Conservation (phyloP, 257 asterid genomes). For the Gentiana straminea region DNA sequence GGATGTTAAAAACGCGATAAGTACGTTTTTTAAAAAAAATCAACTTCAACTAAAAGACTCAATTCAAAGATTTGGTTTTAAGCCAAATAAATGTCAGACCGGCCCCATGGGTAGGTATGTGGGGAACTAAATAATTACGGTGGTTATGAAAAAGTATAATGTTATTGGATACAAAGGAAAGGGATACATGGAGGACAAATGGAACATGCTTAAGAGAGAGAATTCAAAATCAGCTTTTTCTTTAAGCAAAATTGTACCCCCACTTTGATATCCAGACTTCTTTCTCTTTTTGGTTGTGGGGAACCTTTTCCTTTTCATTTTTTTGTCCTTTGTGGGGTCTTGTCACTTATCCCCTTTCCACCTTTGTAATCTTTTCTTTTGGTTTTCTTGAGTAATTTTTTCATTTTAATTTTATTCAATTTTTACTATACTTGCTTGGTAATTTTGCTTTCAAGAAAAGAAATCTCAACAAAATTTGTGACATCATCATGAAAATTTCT, state of each 20-base stretch:
- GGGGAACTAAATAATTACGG: slow-evolving; percentile 71
- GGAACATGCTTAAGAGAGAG: slow-evolving; percentile 27
- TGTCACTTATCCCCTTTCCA: slow-evolving; percentile 14
- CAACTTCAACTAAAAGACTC: too few species aligned
- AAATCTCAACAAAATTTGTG: too few species aligned
- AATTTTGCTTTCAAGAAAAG: too few species aligned
- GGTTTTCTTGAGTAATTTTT: slow-evolving; percentile 15
- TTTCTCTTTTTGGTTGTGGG: slow-evolving; percentile 16
- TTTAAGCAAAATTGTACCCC: background rate
- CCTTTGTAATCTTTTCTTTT: slow-evolving; percentile 14
- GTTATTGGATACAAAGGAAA: slow-evolving; percentile 25
- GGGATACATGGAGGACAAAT: slow-evolving; percentile 6
- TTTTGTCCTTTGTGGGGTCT: slow-evolving; percentile 36
- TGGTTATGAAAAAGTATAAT: slow-evolving; percentile 29
- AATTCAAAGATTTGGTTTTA: too few species aligned
- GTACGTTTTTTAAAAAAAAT: too few species aligned
- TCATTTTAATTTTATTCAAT: background rate
- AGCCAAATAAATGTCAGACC: too few species aligned
- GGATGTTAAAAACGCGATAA: too few species aligned
- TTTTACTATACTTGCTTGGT: too few species aligned
- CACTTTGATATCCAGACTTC: background rate
- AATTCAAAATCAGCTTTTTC: slow-evolving; percentile 45
- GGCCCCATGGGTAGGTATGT: slow-evolving; percentile 9
- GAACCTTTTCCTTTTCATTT: slow-evolving; percentile 25
- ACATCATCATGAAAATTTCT: too few species aligned